Base-by-base conservation (phyloP, 2,329 filamentous ascomycete species). In the Sclerotinia sclerotiorum region DNA sequence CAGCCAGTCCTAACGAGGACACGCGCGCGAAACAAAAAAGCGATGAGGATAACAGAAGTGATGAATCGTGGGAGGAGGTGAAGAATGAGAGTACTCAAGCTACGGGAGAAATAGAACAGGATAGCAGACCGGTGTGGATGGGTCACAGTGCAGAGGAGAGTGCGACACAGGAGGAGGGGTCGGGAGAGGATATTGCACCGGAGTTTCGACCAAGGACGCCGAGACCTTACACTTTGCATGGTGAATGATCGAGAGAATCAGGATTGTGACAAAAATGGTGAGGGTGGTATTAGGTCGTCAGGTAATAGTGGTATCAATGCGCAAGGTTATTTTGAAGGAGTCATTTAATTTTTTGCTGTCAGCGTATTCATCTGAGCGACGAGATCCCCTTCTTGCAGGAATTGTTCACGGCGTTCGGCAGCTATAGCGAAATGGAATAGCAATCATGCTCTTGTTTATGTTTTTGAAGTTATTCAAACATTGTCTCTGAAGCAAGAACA, bases 141-240 rank as follows among this genome's bases (percentile, higher is more conserved):
- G n/a, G 46, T 19, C 46, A 62, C 15, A 17, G 32, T 2, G 49
- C 42, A 42, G 39, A 44, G 32, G 44, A 65, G 24, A 44, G 7
- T 55, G 29, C 1, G 27, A 7, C n/a, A 21, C 29, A 29, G 21
- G 49, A 55, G 27, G 39, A 55, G 44, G 49, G 24, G 2, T 55
- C 6, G 24, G 62, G 27, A 44, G 58, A 61, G 17, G 62, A 65
- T 54, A 44, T 65, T 17, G 49, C 62, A 29, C 62, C 62, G 49
- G 62, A 65, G 19, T 65, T 65, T 44, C 62, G 62, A 55, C 49
- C 62, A 7, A 65, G 62, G 21, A 65, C 62, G 21, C 62, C 62
- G 6, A 42, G 62, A 65, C 62, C 62, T 27, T 65, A 65, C n/a
- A 49, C 24, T 11, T 54, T 35, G 19, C 62, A 65, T 29, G 55